Base-by-base conservation (phyloP, 2,329 filamentous ascomycete genomes). In the Phialophora tarda region DNA sequence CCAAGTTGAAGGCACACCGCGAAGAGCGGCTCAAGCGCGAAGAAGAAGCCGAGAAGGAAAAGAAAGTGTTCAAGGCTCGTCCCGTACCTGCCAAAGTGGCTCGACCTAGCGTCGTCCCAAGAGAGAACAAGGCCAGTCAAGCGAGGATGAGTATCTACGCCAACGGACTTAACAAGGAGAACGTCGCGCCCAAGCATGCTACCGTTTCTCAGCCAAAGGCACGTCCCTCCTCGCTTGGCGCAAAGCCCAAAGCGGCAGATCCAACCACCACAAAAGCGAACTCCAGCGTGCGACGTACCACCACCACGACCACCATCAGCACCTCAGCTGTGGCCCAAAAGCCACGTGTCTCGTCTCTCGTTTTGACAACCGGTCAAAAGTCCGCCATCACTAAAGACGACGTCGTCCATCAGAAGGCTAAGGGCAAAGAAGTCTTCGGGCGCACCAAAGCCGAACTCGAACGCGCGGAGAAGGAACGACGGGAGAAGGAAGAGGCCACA, bases 1-100 rank as follows among this genome's bases (percentile, higher is more conserved):
- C 82, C 4, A 84, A 82, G 69, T 74, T 85, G n/a, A 84, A 82
- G 71, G 82, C 81, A 6, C 78, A 82, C 24, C 79, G 80, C 55
- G 82, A 84, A 66, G 82, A 82, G 63, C 79, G 82, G 0, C 70
- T 78, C 60, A 81, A 79, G 68, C 76, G 78, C 28, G 82, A 82
- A 71, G 78, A 78, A 53, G 76, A 78, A 65, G 75, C 75, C 12
- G 72, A 75, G 34, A 75, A 76, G 58, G 74, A 72, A 17, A 69
- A 69, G 24, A 71, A 75, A 73, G 79, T 77, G 68, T 83, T 83
- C 77, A 84, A 83, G 74, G 82, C 82, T 8, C 74, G 82, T 10
- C 81, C 81, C 14, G 79, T 77, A 0, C 71, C 71, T 11, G 30
- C 54, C 17, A 81, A 81, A 11, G 71, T 73, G 38, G 69, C 74